Conservation (phyloP, 208 protist species). For the Acanthamoeba sp. region DNA sequence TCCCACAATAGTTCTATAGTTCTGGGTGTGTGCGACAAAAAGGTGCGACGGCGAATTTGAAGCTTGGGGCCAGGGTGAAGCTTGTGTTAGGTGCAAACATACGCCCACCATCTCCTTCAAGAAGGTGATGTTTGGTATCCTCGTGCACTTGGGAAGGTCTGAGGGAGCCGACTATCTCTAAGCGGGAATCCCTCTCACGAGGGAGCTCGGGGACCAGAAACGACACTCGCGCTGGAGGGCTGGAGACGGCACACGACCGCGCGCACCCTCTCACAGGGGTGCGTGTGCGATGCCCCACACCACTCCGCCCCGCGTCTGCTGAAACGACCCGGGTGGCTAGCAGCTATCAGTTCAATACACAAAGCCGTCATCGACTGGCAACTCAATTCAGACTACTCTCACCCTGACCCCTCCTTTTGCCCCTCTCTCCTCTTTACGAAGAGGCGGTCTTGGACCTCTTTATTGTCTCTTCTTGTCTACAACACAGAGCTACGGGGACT, state of each 20-base stretch:
- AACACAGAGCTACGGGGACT: no score
- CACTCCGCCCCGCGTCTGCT: not conserved
- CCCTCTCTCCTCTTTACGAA: not conserved
- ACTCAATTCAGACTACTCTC: slow-evolving; percentile 75
- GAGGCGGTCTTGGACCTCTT: no score
- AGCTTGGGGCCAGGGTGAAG: slow-evolving; percentile 2
- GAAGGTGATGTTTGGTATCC: not conserved
- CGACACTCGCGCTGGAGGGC: not conserved
- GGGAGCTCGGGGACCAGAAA: slow-evolving; percentile 56
- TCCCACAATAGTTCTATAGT: not conserved
- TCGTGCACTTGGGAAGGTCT: slow-evolving; percentile 66
- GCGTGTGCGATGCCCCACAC: slow-evolving; percentile 13
- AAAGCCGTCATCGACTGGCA: slow-evolving; percentile 32
- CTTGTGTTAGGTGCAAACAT: slow-evolving; percentile 65
- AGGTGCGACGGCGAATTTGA: not conserved
- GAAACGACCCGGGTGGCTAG: slow-evolving; percentile 54
- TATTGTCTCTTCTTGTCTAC: no score
- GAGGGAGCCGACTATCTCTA: slow-evolving; percentile 64
- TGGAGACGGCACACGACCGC: slow-evolving; percentile 51
- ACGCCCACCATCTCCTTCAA: not conserved
- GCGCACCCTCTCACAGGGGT: not conserved
- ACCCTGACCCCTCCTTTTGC: slow-evolving; percentile 18
- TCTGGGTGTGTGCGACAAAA: not conserved
- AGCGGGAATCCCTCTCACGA: slow-evolving; percentile 46
- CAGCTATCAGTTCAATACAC: slow-evolving; percentile 66